Evolutionary conservation across 2,329 filamentous ascomycete species (phyloP), one percentile per base, ranked within the genome.

Genomic region (Pseudogymnoascus sp.): DNA sequence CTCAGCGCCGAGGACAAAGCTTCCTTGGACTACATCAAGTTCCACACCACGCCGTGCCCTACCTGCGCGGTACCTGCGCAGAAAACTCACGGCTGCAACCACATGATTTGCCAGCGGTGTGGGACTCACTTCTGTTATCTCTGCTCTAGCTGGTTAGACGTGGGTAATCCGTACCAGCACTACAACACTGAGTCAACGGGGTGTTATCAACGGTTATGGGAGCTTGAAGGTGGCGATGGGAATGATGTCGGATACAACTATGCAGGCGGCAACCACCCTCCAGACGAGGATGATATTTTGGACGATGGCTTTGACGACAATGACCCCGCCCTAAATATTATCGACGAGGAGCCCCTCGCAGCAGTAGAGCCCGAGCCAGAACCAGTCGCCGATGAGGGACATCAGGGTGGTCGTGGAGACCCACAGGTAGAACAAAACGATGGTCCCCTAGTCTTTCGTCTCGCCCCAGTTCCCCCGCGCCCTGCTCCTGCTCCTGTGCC

Each of bases 81-180:
- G 72, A 99, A 99, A 79, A 90, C 88, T 1, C 86, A 90, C 71
- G 94, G 94, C 39, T 99, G 94, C 79, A 97, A 97, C 74, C 92
- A 97, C 75, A 97, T 97, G 92, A 89, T 87, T 59, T 97, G 93
- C 75, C 90, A 88, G 73, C 87, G 90, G 66, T 99, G 94, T 78
- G 81, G 87, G 60, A 89, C 90, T 1, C 93, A 97, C 74, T 97
- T 97, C 73, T 99, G 94, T 77, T 97, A 97, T 68, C 82, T 97
- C 1, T 97, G 94, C 72, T 88, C 88, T 0, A 82, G 86, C n/a
- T 97, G 90, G 89, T 80, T 99, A 42, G 82, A 87, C 62, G 84
- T 89, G 0, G 79, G 77, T 15, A 94, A 96, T 68, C 92, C 92
- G 1, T 97, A 97, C 71, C 77, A 81, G 61, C 94, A 99, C 73